Evolutionary conservation across 805 yeast genomes (phyloP), one percentile per base, ranked within the genome.

Genomic region (Cyberlindnera bimundalis): DNA sequence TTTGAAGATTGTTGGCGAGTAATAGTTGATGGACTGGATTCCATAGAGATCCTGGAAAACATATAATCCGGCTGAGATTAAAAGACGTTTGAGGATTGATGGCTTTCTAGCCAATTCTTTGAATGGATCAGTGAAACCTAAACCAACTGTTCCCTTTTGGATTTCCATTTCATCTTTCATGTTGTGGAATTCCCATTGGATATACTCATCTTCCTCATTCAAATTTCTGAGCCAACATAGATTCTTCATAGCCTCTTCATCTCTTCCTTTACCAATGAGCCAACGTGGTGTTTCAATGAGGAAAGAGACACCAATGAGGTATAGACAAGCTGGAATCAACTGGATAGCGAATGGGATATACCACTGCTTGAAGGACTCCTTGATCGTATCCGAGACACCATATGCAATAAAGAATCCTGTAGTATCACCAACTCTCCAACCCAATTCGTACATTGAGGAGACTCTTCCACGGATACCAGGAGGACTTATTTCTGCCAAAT

Each of bases 1-100:
- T 46, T 67, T 58, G 54, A 74, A 73, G 32, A 76, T 64, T 3
- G 71, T 64, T 14, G 76, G 76, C 10, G 78, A 71, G 53, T 75
- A 76, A 53, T 76, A 76, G 31, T 68, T 72, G 43, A 74, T 62
- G 28, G 78, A 76, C 47, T 72, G 67, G 53, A 74, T 68, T 33
- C 78, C 78, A 42, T 67, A 68, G 32, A 72, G 64, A 45, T 71
- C 70, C 45, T 71, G 76, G 59, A 71, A 56, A 35, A 65, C 52
- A 43, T 69, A 70, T n/a, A 69, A 50, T 2, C 68, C 58, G 2
- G 67, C 59, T 5, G 73, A 61, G 30, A 70, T 50, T 3, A 62
- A 46, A 26, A 71, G 53, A 36, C 76, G 55, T 46, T 61, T 59
- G 19, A 67, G 35, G 16, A 51, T 67, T 44, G 50, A 60, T 50